These are phyloP conservation scores for Raffaelea deltoideospora DNA, from an alignment of 2,329 filamentous ascomycete genomes.

Conservation along the genomic window DNA sequence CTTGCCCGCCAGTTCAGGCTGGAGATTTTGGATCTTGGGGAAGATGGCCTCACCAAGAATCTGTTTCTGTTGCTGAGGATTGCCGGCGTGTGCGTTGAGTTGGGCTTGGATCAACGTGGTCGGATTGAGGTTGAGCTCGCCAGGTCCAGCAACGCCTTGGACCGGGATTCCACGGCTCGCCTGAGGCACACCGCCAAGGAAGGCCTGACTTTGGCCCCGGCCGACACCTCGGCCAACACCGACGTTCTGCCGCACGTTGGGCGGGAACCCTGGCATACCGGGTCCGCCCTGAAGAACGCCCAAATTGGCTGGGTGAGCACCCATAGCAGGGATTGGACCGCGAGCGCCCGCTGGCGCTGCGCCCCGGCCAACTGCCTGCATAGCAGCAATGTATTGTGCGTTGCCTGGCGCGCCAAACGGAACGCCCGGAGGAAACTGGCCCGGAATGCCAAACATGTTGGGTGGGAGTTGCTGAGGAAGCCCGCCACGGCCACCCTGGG, in stretches of 20 bases:
- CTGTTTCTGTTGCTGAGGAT: constrained; percentile 84
- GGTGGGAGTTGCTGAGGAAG: constrained; percentile 78
- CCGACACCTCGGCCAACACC: constrained; percentile 23
- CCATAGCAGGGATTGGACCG: constrained; percentile 52
- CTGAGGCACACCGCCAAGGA: constrained; percentile 27
- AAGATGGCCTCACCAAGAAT: constrained; percentile 95
- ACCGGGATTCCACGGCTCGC: constrained; percentile 29
- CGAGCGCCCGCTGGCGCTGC: constrained; percentile 52
- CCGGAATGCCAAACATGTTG: constrained; percentile 68
- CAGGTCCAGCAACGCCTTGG: constrained; percentile 9
- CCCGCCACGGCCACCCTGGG: constrained; percentile 77
- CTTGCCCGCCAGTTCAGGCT: constrained; percentile 94
- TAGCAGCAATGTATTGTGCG: constrained; percentile 67
- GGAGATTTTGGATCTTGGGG: constrained; percentile 92
- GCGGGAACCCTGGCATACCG: constrained; percentile 41
- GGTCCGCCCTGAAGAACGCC: constrained; percentile 33
- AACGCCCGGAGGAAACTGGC: constrained; percentile 58
- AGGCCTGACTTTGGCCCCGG: constrained; percentile 22
- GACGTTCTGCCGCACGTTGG: constrained; percentile 35
- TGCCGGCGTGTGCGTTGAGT: constrained; percentile 30
- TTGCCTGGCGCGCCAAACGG: constrained; percentile 69
- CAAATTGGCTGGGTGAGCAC: constrained; percentile 39
- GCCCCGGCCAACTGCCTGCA: constrained; percentile 47
- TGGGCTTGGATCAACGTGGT: constrained; percentile 38
- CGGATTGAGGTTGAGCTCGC: constrained; percentile 24